phyloP scores from a whole-genome alignment of 106 monocot genomes.

The Dendrobium catenatum region DNA sequence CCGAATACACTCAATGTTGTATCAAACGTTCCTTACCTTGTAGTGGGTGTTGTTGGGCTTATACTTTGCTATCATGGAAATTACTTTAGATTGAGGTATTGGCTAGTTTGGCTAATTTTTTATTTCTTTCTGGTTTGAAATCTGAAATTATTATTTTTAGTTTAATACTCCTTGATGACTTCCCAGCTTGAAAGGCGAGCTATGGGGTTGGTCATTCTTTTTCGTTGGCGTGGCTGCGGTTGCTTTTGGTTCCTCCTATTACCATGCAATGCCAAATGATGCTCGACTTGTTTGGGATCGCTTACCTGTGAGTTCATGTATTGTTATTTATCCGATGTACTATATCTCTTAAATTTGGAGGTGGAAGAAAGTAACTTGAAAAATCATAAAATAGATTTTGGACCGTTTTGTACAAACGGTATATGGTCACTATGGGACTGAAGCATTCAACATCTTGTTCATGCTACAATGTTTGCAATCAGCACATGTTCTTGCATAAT shows the following conservation, averaged over 20 bases:
- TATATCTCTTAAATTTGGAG: not conserved
- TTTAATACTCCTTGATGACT: not conserved
- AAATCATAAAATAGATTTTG: not conserved
- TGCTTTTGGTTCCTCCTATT: constrained; percentile 89
- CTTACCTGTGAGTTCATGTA: constrained; percentile 54
- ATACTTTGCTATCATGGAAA: constrained; percentile 60
- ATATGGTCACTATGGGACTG: not conserved
- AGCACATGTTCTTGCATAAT: not conserved
- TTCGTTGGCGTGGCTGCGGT: constrained; percentile 84
- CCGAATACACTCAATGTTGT: constrained; percentile 93
- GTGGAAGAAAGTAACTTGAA: not conserved
- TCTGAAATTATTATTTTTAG: not conserved
- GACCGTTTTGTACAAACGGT: not conserved
- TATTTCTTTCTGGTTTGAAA: not conserved
- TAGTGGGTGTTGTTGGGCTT: constrained; percentile 78
- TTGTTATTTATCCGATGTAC: not conserved
- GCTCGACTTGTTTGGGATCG: constrained; percentile 93
- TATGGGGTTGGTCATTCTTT: constrained; percentile 84
- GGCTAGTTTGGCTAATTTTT: not conserved
- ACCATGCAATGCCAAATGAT: constrained; percentile 88
- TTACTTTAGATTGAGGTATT: constrained; percentile 72
- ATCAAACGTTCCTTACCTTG: constrained; percentile 89
- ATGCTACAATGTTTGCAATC: not conserved
- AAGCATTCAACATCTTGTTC: not conserved
- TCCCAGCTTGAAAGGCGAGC: constrained; percentile 78